phyloP scores from a whole-genome alignment of 225 moss, liverwort and hornwort species.

The Thuidium tamariscinum region DNA sequence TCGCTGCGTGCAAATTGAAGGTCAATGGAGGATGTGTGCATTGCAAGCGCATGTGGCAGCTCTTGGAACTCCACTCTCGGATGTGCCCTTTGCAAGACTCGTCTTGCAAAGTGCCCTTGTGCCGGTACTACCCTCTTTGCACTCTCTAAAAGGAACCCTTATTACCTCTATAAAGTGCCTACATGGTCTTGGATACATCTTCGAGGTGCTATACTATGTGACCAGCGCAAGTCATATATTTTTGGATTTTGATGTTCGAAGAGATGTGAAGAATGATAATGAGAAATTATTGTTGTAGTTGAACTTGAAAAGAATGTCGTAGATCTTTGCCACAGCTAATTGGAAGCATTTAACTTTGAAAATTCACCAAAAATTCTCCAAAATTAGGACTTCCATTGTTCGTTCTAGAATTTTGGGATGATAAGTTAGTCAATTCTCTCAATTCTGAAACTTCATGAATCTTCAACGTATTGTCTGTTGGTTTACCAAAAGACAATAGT shows the following conservation, averaged over 20 bases:
- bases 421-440: background rate
- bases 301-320: background rate
- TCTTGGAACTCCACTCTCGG: conserved; percentile 68
- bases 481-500: background rate
- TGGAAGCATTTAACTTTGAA: background rate
- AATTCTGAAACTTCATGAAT: background rate
- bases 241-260: background rate
- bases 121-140: conserved; percentile 29
- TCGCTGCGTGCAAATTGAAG: conserved; percentile 61
- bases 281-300: background rate
- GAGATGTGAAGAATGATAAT: background rate
- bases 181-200: background rate
- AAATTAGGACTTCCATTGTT: background rate
- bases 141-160: background rate
- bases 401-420: background rate
- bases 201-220: background rate
- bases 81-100: conserved; percentile 37
- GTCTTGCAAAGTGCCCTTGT: conserved; percentile 70
- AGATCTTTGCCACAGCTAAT: background rate
- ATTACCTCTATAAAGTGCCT: background rate
- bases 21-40: conserved; percentile 66
- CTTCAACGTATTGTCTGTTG: background rate
- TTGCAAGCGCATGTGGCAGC: conserved; percentile 89
- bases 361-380: background rate
- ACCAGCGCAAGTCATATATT: background rate